phyloP scores from a whole-genome alignment of 2,329 filamentous ascomycete species.

The Aspergillus sp. region DNA sequence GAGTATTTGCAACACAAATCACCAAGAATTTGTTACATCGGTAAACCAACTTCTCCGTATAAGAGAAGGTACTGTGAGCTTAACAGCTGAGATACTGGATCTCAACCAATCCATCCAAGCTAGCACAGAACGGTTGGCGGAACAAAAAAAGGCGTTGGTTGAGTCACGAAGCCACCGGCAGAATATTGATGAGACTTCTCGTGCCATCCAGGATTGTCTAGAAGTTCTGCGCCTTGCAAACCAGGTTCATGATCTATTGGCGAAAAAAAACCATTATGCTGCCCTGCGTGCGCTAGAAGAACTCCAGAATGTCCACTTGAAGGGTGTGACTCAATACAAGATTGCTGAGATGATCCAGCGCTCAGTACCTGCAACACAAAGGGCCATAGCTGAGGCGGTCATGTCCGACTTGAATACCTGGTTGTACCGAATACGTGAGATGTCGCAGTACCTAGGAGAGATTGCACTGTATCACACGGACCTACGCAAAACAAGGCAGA shows the following conservation, averaged over 20 bases:
- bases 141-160: slow-evolving; percentile 90
- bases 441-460: slow-evolving; percentile 91
- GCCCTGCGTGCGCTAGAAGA: slow-evolving; percentile 92
- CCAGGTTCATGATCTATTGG: slow-evolving; percentile 84
- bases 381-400: slow-evolving; percentile 89
- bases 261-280: slow-evolving; percentile 92
- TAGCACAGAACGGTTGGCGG: slow-evolving; percentile 88
- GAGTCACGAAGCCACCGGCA: slow-evolving; percentile 88
- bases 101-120: slow-evolving; percentile 92
- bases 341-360: slow-evolving; percentile 94
- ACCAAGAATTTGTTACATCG: slow-evolving; percentile 91
- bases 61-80: slow-evolving; percentile 78
- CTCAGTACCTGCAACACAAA: slow-evolving; percentile 88
- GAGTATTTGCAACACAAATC: slow-evolving; percentile 87
- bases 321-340: slow-evolving; percentile 90
- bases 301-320: slow-evolving; percentile 91
- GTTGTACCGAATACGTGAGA: slow-evolving; percentile 91
- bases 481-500: slow-evolving; percentile 74
- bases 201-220: slow-evolving; percentile 83
- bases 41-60: slow-evolving; percentile 92
- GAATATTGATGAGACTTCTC: slow-evolving; percentile 89
- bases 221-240: slow-evolving; percentile 91
- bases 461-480: slow-evolving; percentile 97
- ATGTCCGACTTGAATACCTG: slow-evolving; percentile 97
- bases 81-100: slow-evolving; percentile 87